Base-by-base conservation (phyloP, 805 yeast species). In the Jamesozyma rosinii region DNA sequence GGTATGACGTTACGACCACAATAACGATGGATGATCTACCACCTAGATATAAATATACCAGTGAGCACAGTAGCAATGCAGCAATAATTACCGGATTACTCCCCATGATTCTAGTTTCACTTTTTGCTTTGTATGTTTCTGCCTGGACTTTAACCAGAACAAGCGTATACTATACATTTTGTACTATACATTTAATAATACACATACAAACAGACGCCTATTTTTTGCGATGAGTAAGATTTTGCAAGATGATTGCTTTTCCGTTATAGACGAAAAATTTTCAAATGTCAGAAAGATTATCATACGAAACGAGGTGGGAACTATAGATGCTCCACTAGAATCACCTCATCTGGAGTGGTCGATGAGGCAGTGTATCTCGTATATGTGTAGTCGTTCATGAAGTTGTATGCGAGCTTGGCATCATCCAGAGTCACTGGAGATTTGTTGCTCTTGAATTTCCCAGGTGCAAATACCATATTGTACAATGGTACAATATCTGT, bases 11-110 rank as follows among this genome's bases (percentile, higher is more conserved):
- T 6, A 57, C 49, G 1, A 56, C 36, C 1, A 66, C 59, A 4
- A 67, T 37, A 1, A 63, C 58, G 10, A 68, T 43, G 15, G 70
- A 54, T 3, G 57, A 13, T 47, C 72, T 59, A 21, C 74, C 74
- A 21, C 69, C 68, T 34, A 59, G 50, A 18, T 54, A 49, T 34
- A 51, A 37, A 43, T 54, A 57, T 8, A 44, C 24, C 10, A 45
- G 45, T 9, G 49, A 37, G 30, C 39, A n/a, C 33, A 24, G 29
- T 11, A 24, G 11, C 11, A 24, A 6, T 24, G 29, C 29, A 8
- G 29, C 11, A 24, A 11, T 24, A 6, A 24, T 8, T 24, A 24
- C 11, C 11, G 29, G 11, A 24, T 24, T 24, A 24, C 11, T 8
- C 11, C 29, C 29, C 29, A 24, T 24, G n/a, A n/a, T n/a, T n/a